Percentiles rank a stretch among this genome's conserved stretches.
Conservation (phyloP, 2,329 filamentous ascomycete genomes). For the Diaporthe sp. region DNA sequence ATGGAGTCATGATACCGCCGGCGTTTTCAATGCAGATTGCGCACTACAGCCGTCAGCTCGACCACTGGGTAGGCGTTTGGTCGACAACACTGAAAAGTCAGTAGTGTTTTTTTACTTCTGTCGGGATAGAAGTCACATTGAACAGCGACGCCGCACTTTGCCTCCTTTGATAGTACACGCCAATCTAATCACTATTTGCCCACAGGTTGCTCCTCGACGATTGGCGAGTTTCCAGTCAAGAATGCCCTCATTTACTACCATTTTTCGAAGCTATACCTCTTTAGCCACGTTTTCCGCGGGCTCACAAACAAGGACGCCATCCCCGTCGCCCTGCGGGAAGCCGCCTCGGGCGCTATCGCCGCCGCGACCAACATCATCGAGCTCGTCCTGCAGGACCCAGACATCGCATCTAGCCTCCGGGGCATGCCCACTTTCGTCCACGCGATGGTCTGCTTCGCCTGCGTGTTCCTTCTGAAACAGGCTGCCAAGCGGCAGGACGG, state of each 20-base stretch:
- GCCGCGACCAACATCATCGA: slow-evolving; percentile 51
- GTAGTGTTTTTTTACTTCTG: no score
- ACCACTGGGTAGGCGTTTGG: slow-evolving; percentile 51
- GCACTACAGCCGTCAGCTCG: slow-evolving; percentile 47
- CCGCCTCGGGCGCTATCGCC: slow-evolving; percentile 33
- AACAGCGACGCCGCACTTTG: neutral
- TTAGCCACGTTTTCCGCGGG: slow-evolving; percentile 44
- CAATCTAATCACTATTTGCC: neutral
- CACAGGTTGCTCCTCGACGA: slow-evolving; percentile 30
- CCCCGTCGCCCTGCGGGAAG: slow-evolving; percentile 29
- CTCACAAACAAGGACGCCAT: slow-evolving; percentile 31
- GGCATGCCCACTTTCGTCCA: slow-evolving; percentile 63
- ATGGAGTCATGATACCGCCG: slow-evolving; percentile 59
- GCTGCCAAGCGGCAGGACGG: slow-evolving; percentile 50
- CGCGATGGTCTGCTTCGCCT: slow-evolving; percentile 64
- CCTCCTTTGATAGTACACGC: neutral
- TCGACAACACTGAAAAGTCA: slow-evolving; percentile 44
- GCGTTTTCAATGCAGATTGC: slow-evolving; percentile 60
- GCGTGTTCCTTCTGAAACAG: slow-evolving; percentile 61
- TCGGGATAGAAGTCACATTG: slow-evolving; percentile 31
- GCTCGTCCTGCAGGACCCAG: slow-evolving; percentile 47
- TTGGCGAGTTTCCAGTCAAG: slow-evolving; percentile 46
- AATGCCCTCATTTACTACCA: slow-evolving; percentile 45
- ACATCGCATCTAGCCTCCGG: slow-evolving; percentile 45
- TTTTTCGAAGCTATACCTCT: slow-evolving; percentile 46